These are phyloP conservation scores for Alternaria sp. DNA, from an alignment of 2,329 filamentous ascomycete species.

Conservation along the genomic window DNA sequence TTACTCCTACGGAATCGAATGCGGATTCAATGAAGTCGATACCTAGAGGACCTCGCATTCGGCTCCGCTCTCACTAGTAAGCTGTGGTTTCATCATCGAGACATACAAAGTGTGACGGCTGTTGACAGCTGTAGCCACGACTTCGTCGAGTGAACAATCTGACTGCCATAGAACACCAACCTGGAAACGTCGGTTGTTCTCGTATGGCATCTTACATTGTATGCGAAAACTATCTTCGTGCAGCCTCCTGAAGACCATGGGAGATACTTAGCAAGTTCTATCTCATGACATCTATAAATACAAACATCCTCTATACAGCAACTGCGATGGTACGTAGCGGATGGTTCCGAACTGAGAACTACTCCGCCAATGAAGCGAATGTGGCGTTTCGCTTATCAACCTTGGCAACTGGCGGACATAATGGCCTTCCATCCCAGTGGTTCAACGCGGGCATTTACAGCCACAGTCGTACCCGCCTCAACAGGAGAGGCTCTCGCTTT, in stretches of 20 bases:
- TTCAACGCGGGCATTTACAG: constrained; percentile 1
- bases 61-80: background rate
- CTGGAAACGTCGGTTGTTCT: background rate
- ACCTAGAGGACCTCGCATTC: background rate
- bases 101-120: background rate
- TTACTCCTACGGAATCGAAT: background rate
- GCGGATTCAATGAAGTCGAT: background rate
- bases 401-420: constrained; percentile 11
- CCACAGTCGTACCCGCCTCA: constrained; percentile 5
- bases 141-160: background rate
- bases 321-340: background rate
- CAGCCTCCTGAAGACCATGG: background rate
- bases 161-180: background rate
- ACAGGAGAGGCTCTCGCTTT: constrained; percentile 6
- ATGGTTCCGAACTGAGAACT: background rate
- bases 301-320: background rate
- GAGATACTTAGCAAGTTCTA: background rate
- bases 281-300: background rate
- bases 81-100: background rate
- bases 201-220: background rate
- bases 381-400: background rate
- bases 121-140: background rate
- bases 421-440: constrained; percentile 4
- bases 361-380: background rate
- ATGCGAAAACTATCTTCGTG: background rate